Conservation (phyloP, 495 filamentous ascomycete species). For the Hypoxylon perforatum region DNA sequence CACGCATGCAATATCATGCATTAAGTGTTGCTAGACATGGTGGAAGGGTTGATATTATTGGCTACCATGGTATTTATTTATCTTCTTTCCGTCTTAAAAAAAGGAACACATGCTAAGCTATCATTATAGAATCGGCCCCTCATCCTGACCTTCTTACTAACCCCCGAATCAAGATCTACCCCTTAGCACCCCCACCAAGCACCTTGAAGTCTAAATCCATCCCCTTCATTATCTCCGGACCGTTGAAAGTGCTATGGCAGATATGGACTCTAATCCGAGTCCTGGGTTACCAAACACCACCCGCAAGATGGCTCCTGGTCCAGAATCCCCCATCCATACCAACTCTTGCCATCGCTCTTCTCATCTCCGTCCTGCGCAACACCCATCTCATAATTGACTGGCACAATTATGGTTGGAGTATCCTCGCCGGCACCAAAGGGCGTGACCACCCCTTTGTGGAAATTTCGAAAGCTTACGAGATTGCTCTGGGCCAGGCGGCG, state of each 20-base stretch:
- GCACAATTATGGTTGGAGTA: conserved; percentile 99
- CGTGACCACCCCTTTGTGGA: conserved; percentile 79
- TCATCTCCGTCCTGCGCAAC: conserved; percentile 80
- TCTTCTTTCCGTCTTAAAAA: neutral
- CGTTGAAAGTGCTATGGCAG: conserved; percentile 89
- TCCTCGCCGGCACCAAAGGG: conserved; percentile 75
- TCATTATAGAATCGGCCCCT: conserved; percentile 56
- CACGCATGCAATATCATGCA: conserved; percentile 99
- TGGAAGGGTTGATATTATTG: conserved; percentile 83
- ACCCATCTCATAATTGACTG: conserved; percentile 91
- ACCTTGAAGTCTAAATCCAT: conserved; percentile 71
- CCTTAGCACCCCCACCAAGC: conserved; percentile 70
- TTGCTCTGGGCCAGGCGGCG: conserved; percentile 67
- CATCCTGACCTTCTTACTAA: conserved; percentile 79
- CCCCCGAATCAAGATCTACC: conserved; percentile 72
- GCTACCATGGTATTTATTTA: conserved; percentile 77
- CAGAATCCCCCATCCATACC: conserved; percentile 98
- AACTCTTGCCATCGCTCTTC: conserved; percentile 77
- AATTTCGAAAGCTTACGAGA: conserved; percentile 81
- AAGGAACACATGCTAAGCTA: conserved; percentile 23
- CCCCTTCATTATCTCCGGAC: conserved; percentile 82
- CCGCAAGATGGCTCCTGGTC: conserved; percentile 83
- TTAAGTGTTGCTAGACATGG: conserved; percentile 89
- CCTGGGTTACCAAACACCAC: conserved; percentile 76
- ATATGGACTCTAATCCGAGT: conserved; percentile 72